A percentile compares a stretch with the other conserved stretches of the same genome.
phyloP scores from a whole-genome alignment of 106 monocot genomes.

The Triglochin maritima region DNA sequence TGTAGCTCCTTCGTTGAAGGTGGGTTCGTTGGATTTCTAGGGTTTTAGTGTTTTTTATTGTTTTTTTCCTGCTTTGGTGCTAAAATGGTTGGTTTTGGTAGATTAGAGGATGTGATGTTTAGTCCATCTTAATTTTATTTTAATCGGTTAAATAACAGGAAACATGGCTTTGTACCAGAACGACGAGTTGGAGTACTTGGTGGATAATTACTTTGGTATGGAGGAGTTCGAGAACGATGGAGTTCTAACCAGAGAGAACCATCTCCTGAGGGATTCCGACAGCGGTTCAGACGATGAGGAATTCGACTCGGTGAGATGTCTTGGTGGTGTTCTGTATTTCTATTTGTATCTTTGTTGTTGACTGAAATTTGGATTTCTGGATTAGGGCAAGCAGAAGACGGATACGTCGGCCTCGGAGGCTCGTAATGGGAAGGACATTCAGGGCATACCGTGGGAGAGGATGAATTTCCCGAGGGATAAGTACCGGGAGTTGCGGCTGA shows the following conservation, averaged over 20 bases:
- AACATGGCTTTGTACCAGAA: slow-evolving; percentile 25
- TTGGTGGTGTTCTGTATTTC: background rate
- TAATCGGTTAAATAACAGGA: background rate
- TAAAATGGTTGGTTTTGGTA: too few relatives aligned
- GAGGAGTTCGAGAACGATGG: slow-evolving; percentile 18
- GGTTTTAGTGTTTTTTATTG: too few relatives aligned
- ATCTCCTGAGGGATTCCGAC: too few relatives aligned
- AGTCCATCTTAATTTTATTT: too few relatives aligned
- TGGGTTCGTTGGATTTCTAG: too few relatives aligned
- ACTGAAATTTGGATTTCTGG: background rate
- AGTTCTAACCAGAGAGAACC: slow-evolving; percentile 1
- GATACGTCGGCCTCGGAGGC: slow-evolving; percentile 40
- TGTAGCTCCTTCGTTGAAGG: too few relatives aligned
- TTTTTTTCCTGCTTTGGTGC: too few relatives aligned
- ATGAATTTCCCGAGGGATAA: slow-evolving; percentile 36
- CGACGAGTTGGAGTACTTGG: slow-evolving; percentile 34
- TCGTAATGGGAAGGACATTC: slow-evolving; percentile 54
- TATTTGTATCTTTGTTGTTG: background rate
- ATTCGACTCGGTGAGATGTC: background rate
- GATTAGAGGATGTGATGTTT: too few relatives aligned
- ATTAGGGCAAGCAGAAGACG: slow-evolving; percentile 26
- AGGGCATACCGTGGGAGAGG: slow-evolving; percentile 55
- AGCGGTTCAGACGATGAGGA: background rate
- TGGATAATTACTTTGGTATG: slow-evolving; percentile 22
- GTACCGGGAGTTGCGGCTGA: slow-evolving; percentile 43